Base-by-base conservation (phyloP, 257 asterid species). In the Ophiorrhiza pumila region DNA sequence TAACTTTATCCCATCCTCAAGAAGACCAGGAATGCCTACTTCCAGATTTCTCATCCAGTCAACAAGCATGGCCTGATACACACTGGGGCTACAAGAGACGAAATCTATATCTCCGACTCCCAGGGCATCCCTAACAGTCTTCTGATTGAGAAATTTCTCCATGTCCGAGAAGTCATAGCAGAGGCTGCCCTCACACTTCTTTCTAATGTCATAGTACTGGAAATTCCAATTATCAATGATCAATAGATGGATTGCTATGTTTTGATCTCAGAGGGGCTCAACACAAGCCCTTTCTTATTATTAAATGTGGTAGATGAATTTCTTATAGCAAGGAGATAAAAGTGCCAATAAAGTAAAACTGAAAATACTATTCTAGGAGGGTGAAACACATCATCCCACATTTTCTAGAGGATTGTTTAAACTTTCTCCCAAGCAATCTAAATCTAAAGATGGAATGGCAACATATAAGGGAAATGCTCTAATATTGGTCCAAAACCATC, bases 21-120 rank as follows among this genome's bases (percentile, higher is more conserved):
- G 88, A 76, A 90, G 91, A 62, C 83, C 83, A 55, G 96, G 96
- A 68, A 90, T 90, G 65, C 96, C 93, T 12, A 71, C 89, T 84
- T 90, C 96, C 59, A 90, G 90, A 76, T 90, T 85, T 81, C 93
- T 90, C 96, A 90, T 90, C 93, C 96, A 90, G 74, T 90, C 96
- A 83, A 86, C 79, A 43, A 90, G 90, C 96, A 90, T 84, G 76
- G 96, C 93, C 76, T 79, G 87, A 85, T 90, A 85, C 34, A 90
- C 93, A 72, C 77, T 77, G 43, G 90, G 25, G 69, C 96, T 90
- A 74, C 96, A 90, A 18, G 91, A 88, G 50, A 90, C 96, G 29
- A 90, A 90, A 61, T 87, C 88, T 71, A 87, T 84, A 64, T 87
- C 88, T 61, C 93, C 91, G 32, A 90, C 96, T 63, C 91, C 96